Conservation (phyloP, 202 grass and related monocot species). For the Schoenoplectus tabernaemontani region DNA sequence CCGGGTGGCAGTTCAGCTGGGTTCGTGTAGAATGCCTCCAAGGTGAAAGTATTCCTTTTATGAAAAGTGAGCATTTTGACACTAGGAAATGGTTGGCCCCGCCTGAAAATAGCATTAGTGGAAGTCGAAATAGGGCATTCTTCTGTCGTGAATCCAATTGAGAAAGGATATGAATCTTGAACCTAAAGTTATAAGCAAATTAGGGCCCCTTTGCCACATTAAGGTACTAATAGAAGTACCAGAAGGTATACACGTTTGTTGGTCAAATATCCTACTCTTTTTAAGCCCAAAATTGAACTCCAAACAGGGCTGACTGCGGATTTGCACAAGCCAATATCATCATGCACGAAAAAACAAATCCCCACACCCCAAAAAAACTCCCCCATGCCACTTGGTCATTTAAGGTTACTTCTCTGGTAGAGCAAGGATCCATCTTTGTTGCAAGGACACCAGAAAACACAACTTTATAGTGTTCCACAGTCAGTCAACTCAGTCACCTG, state of each 20-base stretch:
- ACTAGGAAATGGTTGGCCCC: conserved; percentile 77
- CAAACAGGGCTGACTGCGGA: not conserved
- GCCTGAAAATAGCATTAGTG: conserved; percentile 49
- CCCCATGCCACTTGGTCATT: not conserved
- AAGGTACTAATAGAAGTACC: not conserved
- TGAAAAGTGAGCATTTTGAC: conserved; percentile 60
- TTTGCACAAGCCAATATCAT: not conserved
- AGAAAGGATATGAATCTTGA: conserved; percentile 73
- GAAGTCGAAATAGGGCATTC: conserved; percentile 62
- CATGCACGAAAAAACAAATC: not conserved
- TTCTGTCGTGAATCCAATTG: conserved; percentile 51
- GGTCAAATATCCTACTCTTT: not conserved
- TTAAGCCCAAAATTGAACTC: not conserved
- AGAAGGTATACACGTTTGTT: not conserved
- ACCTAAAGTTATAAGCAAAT: conserved; percentile 45
- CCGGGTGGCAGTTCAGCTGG: conserved; percentile 63
- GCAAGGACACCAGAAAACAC: not conserved
- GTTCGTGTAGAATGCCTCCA: conserved; percentile 81
- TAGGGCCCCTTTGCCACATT: not conserved
- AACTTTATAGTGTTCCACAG: not conserved
- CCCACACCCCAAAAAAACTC: too few species aligned
- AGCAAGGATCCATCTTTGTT: not conserved
- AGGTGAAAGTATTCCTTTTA: conserved; percentile 44
- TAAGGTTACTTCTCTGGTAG: not conserved
- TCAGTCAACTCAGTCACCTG: not conserved